These are phyloP conservation scores for Trebouxia gelatinosa DNA, from an alignment of 163 green algal genomes.

Conservation along the genomic window DNA sequence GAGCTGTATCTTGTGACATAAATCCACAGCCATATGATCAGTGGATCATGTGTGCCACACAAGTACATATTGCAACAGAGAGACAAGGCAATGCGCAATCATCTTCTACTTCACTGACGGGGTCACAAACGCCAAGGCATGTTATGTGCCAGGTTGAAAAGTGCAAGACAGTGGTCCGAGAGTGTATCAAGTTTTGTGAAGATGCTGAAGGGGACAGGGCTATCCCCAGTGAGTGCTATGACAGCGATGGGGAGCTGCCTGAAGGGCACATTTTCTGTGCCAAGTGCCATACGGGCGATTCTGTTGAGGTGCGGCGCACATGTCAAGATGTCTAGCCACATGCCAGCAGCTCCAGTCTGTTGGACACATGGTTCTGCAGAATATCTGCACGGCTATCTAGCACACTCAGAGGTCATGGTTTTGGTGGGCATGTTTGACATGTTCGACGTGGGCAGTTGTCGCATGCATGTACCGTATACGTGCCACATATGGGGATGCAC, in stretches of 20 bases:
- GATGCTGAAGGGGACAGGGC: slow-evolving; percentile 46
- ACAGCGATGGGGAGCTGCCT: slow-evolving; percentile 74
- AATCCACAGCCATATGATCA: too few species aligned
- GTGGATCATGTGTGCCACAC: not conserved
- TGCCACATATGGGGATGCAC: too few species aligned
- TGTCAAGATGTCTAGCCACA: too few species aligned
- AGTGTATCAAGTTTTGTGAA: slow-evolving; percentile 63
- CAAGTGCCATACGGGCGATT: slow-evolving; percentile 61
- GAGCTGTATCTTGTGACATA: too few species aligned
- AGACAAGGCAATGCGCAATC: too few species aligned
- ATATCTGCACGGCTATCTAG: too few species aligned
- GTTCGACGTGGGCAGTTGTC: too few species aligned
- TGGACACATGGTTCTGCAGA: too few species aligned
- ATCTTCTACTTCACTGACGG: not conserved
- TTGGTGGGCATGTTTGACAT: too few species aligned
- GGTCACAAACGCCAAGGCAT: not conserved
- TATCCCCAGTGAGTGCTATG: slow-evolving; percentile 52
- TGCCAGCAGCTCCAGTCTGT: too few species aligned
- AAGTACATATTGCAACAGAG: not conserved
- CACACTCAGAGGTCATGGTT: too few species aligned
- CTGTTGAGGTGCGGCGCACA: slow-evolving; percentile 49
- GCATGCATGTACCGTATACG: too few species aligned
- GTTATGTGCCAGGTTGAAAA: slow-evolving; percentile 39
- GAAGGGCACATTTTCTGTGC: slow-evolving; percentile 78
- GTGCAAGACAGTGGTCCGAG: slow-evolving; percentile 58